These are phyloP conservation scores for Ziziphus jujuba DNA, from an alignment of 306 rosid species.

Conservation along the genomic window DNA sequence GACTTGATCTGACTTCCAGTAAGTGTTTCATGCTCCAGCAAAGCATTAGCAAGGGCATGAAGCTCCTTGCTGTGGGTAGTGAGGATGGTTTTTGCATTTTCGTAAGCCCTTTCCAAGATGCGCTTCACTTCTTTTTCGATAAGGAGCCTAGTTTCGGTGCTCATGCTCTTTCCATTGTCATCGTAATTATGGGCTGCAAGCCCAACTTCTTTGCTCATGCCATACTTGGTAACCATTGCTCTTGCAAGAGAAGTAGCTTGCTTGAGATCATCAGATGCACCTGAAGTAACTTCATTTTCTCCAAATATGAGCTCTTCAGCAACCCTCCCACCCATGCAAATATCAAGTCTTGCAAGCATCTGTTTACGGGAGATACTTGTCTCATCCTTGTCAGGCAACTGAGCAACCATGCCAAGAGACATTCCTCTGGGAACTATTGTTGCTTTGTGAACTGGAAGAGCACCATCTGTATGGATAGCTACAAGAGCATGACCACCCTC, in stretches of 20 bases:
- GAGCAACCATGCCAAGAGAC: conserved; percentile 93
- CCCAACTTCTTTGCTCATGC: conserved; percentile 88
- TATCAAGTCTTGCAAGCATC: conserved; percentile 86
- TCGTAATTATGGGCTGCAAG: conserved; percentile 68
- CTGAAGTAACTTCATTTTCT: conserved; percentile 79
- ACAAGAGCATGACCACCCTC: conserved; percentile 97
- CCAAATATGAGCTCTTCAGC: conserved; percentile 94
- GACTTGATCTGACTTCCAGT: conserved; percentile 68
- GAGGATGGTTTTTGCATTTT: conserved; percentile 82
- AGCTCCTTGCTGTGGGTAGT: conserved; percentile 75
- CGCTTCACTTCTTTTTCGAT: conserved; percentile 79
- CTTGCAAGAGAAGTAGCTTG: conserved; percentile 77
- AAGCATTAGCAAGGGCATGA: conserved; percentile 81
- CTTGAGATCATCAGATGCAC: conserved; percentile 71
- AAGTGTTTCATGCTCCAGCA: conserved; percentile 75
- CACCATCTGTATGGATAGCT: conserved; percentile 83
- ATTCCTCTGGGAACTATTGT: conserved; percentile 88
- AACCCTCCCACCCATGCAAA: conserved; percentile 89
- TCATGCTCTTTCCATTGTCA: conserved; percentile 85
- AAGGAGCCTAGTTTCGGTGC: conserved; percentile 89
- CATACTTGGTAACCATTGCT: conserved; percentile 84
- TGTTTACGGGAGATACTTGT: conserved; percentile 69
- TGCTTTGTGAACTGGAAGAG: conserved; percentile 87
- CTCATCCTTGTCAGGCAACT: conserved; percentile 72
- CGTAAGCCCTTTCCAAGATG: conserved; percentile 67